phyloP scores from a whole-genome alignment of 495 filamentous ascomycete genomes.

The Xylaria curta region DNA sequence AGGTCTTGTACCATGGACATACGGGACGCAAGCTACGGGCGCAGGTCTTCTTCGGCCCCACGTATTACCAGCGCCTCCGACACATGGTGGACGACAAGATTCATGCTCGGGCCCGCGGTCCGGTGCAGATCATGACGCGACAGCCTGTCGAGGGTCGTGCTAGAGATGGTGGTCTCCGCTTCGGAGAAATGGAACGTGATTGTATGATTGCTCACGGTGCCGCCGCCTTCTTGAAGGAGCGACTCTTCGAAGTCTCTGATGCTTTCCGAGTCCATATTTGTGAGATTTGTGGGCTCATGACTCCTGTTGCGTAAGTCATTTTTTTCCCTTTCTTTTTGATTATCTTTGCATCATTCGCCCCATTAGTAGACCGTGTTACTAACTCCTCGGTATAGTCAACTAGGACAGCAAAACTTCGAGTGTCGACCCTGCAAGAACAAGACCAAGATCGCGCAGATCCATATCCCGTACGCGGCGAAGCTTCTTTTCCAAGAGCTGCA shows the following conservation, averaged over 20 bases:
- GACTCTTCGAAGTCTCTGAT: constrained; percentile 95
- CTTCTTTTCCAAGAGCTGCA: constrained; percentile 97
- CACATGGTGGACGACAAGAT: constrained; percentile 99
- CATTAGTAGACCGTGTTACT: constrained; percentile 25
- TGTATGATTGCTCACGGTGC: constrained; percentile 99
- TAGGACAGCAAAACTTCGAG: constrained; percentile 92
- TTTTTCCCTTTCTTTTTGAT: neutral
- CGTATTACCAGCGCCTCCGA: constrained; percentile 97
- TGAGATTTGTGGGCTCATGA: constrained; percentile 99
- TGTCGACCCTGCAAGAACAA: constrained; percentile 98
- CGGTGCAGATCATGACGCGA: constrained; percentile 94
- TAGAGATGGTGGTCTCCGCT: constrained; percentile 95
- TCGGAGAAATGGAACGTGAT: constrained; percentile 99
- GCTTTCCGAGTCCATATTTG: constrained; percentile 99
- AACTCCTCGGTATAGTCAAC: constrained; percentile 66
- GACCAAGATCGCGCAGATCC: constrained; percentile 94
- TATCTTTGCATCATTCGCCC: too few species aligned
- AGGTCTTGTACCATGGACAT: constrained; percentile 98
- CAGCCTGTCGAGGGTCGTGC: constrained; percentile 99
- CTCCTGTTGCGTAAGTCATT: constrained; percentile 90
- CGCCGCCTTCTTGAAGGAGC: constrained; percentile 94
- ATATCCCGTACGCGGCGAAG: constrained; percentile 98
- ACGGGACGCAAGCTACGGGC: constrained; percentile 90
- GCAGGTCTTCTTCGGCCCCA: constrained; percentile 96
- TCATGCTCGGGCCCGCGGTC: constrained; percentile 92